Evolutionary conservation across 176 grass and related monocot species (phyloP).

Genomic region (Aegilops longissima): DNA sequence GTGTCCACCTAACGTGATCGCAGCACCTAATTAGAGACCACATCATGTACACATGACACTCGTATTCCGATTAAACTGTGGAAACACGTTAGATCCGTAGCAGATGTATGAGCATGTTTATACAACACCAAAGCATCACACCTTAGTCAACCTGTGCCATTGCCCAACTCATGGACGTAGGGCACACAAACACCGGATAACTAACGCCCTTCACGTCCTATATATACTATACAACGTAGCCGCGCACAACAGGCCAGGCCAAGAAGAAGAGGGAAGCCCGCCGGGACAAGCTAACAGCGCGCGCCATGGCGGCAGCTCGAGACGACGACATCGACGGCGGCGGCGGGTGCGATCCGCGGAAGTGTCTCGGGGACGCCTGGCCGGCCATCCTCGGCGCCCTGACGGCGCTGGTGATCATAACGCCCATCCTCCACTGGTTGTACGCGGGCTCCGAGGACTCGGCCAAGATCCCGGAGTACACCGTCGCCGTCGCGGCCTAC

Average conservation of each 20-base stretch:
- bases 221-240: not conserved
- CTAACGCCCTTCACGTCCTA: not conserved
- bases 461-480: conserved; percentile 17
- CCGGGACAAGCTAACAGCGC: not conserved
- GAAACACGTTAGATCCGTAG: too few species aligned
- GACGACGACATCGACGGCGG: not conserved
- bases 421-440: not conserved
- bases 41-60: too few species aligned
- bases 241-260: not conserved
- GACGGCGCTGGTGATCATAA: not conserved
- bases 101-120: too few species aligned
- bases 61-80: too few species aligned
- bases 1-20: too few species aligned
- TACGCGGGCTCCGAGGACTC: not conserved
- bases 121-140: not conserved
- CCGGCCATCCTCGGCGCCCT: conserved; percentile 18
- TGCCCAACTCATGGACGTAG: not conserved
- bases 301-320: conserved; percentile 31
- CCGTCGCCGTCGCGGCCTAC: conserved; percentile 30
- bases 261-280: not conserved
- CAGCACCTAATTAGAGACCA: too few species aligned
- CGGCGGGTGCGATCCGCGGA: not conserved
- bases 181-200: not conserved
- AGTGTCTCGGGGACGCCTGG: not conserved
- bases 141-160: not conserved